These are phyloP conservation scores for Lycium ferocissimum DNA, from an alignment of 257 asterid species.

Conservation along the genomic window DNA sequence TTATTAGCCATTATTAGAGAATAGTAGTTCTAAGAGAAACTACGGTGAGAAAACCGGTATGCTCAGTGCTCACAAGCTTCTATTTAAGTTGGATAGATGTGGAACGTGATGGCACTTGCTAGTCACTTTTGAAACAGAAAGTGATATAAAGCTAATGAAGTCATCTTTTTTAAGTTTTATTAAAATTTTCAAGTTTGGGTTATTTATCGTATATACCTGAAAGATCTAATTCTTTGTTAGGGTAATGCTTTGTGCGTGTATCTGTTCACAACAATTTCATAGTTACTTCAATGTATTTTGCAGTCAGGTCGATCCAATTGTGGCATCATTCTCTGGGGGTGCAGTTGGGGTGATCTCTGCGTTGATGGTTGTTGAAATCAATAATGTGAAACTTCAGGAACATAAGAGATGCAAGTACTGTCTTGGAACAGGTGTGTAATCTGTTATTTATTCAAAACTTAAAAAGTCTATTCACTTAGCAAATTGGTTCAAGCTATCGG, in stretches of 20 bases:
- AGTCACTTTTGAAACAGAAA: constrained; percentile 17
- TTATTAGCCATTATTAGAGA: background rate
- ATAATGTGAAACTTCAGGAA: constrained; percentile 96
- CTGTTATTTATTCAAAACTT: constrained; percentile 11
- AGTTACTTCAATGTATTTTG: constrained; percentile 14
- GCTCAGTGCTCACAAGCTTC: background rate
- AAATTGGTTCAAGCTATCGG: constrained; percentile 3
- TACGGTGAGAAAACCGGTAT: background rate
- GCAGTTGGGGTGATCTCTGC: constrained; percentile 98
- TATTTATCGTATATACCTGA: background rate
- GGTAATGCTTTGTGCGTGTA: background rate
- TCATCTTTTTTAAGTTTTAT: background rate
- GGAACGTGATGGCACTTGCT: background rate
- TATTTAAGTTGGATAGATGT: background rate
- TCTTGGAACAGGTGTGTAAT: constrained; percentile 78
- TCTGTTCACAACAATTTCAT: background rate
- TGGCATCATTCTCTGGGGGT: constrained; percentile 98
- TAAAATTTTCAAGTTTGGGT: background rate
- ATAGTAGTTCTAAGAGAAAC: background rate
- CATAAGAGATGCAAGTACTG: constrained; percentile 98
- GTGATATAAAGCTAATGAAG: background rate
- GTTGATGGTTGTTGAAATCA: constrained; percentile 96
- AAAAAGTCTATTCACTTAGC: background rate
- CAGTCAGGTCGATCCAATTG: constrained; percentile 96
- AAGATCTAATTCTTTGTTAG: constrained; percentile 14